A percentile compares a stretch with the other conserved stretches of the same genome.
These are phyloP conservation scores for Pyrus betulifolia DNA, from an alignment of 306 rosid species.

Conservation along the genomic window DNA sequence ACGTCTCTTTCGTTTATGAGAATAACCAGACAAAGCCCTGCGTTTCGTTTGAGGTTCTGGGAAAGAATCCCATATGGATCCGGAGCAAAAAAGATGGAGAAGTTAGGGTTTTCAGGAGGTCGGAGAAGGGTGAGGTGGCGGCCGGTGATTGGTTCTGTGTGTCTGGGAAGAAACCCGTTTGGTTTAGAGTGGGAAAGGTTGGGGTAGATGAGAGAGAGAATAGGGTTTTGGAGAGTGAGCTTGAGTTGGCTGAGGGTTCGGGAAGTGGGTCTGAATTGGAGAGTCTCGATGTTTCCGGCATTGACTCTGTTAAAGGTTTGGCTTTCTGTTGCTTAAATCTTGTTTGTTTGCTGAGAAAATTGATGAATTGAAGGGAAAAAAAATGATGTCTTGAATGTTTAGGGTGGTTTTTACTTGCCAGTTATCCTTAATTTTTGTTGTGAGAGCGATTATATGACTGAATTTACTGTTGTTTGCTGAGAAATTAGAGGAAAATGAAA, in stretches of 20 bases:
- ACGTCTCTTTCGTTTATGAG: conserved; percentile 26
- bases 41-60: conserved; percentile 66
- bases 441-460: background rate
- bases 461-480: background rate
- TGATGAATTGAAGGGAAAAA: background rate
- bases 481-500: background rate
- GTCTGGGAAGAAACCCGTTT: conserved; percentile 39
- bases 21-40: conserved; percentile 12
- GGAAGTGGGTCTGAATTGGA: conserved; percentile 20
- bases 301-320: conserved; percentile 74
- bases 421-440: background rate
- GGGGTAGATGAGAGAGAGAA: conserved; percentile 10
- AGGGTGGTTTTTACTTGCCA: background rate
- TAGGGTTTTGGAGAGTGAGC: conserved; percentile 4
- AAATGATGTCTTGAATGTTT: background rate
- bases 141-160: conserved; percentile 66
- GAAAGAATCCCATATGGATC: conserved; percentile 80
- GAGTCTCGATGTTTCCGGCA: conserved; percentile 40
- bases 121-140: conserved; percentile 49
- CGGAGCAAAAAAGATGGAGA: conserved; percentile 14
- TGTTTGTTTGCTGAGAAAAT: background rate
- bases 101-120: conserved; percentile 39
- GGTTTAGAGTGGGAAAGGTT: conserved; percentile 44
- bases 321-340: background rate
- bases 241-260: conserved; percentile 18